Conservation (phyloP, 2,329 filamentous ascomycete species). For the Neurospora crassa region DNA sequence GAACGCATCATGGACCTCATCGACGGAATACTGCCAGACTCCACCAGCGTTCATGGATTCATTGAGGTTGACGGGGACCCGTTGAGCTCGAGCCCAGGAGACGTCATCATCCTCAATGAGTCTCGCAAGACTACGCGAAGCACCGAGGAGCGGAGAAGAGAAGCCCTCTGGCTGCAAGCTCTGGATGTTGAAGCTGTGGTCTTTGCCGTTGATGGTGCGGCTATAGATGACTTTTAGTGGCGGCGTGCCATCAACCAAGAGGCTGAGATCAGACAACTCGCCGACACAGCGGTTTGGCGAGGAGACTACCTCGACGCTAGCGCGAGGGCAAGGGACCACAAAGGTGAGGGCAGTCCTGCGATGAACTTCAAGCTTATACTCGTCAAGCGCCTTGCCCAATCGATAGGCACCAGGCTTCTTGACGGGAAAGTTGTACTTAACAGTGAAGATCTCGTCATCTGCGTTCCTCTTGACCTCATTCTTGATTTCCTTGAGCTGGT, state of each 20-base stretch:
- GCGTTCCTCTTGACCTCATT: constrained; percentile 58
- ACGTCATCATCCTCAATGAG: constrained; percentile 53
- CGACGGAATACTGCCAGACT: constrained; percentile 80
- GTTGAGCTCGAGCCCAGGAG: constrained; percentile 71
- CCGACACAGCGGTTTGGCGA: constrained; percentile 66
- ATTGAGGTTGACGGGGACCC: constrained; percentile 73
- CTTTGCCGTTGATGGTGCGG: constrained; percentile 72
- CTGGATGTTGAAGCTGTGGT: constrained; percentile 81
- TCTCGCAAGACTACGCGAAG: constrained; percentile 46
- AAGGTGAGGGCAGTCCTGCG: constrained; percentile 66
- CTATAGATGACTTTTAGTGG: constrained; percentile 91
- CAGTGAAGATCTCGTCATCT: constrained; percentile 48
- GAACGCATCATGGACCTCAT: constrained; percentile 84
- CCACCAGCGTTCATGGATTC: constrained; percentile 76
- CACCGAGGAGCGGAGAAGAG: constrained; percentile 62
- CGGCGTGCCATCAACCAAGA: constrained; percentile 81
- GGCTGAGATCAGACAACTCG: constrained; percentile 74
- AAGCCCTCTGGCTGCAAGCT: constrained; percentile 87
- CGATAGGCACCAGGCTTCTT: constrained; percentile 86
- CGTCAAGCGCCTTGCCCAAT: constrained; percentile 76
- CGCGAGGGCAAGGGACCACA: constrained; percentile 77
- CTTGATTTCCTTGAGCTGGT: constrained; percentile 66
- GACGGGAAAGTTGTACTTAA: constrained; percentile 62
- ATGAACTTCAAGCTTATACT: constrained; percentile 89
- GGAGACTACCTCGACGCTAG: constrained; percentile 56